Evolutionary conservation across 805 yeast genomes (phyloP).

Genomic region (Barnettozyma sucrosica): DNA sequence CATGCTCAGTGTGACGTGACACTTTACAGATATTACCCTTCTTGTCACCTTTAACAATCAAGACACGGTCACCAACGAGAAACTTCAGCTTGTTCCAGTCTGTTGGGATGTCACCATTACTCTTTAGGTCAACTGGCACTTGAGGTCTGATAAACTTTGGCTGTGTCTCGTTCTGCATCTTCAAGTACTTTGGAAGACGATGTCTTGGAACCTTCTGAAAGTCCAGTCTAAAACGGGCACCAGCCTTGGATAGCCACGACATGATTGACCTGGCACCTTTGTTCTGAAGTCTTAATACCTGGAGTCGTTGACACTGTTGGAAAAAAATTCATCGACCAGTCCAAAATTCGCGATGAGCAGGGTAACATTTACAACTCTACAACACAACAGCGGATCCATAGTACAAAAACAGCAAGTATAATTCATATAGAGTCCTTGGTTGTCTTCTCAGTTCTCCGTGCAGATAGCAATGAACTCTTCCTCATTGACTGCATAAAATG

Average conservation of each 20-base stretch:
- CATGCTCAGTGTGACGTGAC: conserved; percentile 51
- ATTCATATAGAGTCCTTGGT: background rate
- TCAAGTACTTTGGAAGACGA: conserved; percentile 26
- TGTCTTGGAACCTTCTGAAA: conserved; percentile 28
- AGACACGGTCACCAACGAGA: conserved; percentile 71
- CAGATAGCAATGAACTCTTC: conserved; percentile 88
- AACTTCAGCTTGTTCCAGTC: conserved; percentile 52
- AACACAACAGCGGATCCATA: background rate
- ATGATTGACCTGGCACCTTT: conserved; percentile 5
- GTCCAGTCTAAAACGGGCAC: conserved; percentile 30
- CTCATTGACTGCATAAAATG: conserved; percentile 45
- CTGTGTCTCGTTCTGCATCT: conserved; percentile 26
- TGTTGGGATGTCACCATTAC: conserved; percentile 32
- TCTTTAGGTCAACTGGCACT: conserved; percentile 27
- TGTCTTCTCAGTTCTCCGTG: conserved; percentile 47
- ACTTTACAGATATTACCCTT: conserved; percentile 74
- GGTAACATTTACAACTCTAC: background rate
- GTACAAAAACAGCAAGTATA: background rate
- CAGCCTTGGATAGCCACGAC: conserved; percentile 32
- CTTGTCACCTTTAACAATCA: conserved; percentile 61
- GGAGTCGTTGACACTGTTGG: background rate
- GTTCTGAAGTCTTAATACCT: background rate
- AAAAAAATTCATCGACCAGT: background rate
- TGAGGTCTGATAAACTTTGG: conserved; percentile 34
- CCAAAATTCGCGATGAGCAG: background rate